Conservation (phyloP, 2,329 filamentous ascomycete species). For the Hypoxylon sp. region DNA sequence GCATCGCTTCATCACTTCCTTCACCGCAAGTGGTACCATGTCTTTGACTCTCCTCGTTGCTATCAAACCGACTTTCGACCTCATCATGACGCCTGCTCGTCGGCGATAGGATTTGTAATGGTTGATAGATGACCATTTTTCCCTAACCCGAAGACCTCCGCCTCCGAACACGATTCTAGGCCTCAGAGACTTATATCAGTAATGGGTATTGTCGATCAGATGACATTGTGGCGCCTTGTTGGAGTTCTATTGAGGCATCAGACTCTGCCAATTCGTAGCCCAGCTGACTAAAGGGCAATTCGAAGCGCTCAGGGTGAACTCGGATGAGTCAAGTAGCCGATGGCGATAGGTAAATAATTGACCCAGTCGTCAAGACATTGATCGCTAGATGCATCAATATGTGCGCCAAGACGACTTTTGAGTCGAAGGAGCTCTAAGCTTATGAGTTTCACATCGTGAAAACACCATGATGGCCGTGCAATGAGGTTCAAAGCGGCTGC, state of each 20-base stretch:
- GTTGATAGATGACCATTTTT: conserved; percentile 27
- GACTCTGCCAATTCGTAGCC: conserved; percentile 4
- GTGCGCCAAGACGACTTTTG: conserved; percentile 6
- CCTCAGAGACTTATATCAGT: not conserved
- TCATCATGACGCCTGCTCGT: conserved; percentile 19
- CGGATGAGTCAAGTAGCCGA: not conserved
- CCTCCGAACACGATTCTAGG: conserved; percentile 1
- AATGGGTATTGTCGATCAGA: conserved; percentile 1
- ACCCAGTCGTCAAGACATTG: conserved; percentile 13
- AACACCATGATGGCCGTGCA: conserved; percentile 3
- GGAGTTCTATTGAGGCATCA: conserved; percentile 6
- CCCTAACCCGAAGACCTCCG: conserved; percentile 16
- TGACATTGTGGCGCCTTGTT: conserved; percentile 5
- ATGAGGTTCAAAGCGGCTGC: conserved; percentile 15
- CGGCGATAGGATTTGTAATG: conserved; percentile 30
- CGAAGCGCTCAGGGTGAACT: not conserved
- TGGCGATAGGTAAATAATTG: conserved; percentile 22
- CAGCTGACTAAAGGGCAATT: conserved; percentile 9
- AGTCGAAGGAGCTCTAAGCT: not conserved
- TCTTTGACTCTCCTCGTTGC: conserved; percentile 1
- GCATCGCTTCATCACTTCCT: conserved; percentile 23
- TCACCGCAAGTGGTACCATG: conserved; percentile 1
- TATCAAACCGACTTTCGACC: conserved; percentile 5
- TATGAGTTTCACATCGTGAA: conserved; percentile 3
- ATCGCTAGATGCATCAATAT: conserved; percentile 4